A percentile compares a stretch with the other conserved stretches of the same genome.
Evolutionary conservation across 106 monocot species (phyloP).

Genomic region (Dendrobium catenatum): DNA sequence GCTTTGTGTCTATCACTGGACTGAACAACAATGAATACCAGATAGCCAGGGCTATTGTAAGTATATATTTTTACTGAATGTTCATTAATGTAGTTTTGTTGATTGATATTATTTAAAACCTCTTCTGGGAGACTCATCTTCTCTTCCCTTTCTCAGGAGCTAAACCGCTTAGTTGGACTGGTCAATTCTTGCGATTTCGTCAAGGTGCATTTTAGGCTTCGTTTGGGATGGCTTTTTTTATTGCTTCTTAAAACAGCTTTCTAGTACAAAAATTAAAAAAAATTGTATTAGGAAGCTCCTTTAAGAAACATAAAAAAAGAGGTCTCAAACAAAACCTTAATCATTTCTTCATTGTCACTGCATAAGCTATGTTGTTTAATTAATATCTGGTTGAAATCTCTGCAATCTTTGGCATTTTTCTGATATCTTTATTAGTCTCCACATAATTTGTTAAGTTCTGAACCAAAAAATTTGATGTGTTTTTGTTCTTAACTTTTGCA

Average conservation of each 20-base stretch:
- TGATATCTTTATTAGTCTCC: neutral
- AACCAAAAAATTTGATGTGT: neutral
- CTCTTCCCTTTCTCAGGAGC: conserved; percentile 37
- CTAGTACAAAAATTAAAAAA: no score
- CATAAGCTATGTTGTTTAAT: neutral
- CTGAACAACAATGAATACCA: conserved; percentile 98
- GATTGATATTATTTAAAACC: no score
- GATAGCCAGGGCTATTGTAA: conserved; percentile 77
- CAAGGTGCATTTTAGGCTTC: conserved; percentile 38
- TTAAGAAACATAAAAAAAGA: no score
- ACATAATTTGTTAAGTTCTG: neutral
- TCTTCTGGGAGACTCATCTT: neutral
- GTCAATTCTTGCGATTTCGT: conserved; percentile 60
- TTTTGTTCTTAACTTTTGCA: conserved; percentile 20
- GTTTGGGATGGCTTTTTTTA: no score
- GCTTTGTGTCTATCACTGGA: conserved; percentile 73
- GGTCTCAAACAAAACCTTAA: no score
- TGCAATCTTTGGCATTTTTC: neutral
- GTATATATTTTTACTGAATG: neutral
- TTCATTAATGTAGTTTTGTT: neutral
- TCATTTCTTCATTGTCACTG: no score
- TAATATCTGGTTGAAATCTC: neutral
- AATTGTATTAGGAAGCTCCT: no score
- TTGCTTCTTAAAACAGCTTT: no score
- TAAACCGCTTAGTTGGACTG: conserved; percentile 61